Base-by-base conservation (phyloP, 2,329 filamentous ascomycete genomes). In the Alternaria triticina region DNA sequence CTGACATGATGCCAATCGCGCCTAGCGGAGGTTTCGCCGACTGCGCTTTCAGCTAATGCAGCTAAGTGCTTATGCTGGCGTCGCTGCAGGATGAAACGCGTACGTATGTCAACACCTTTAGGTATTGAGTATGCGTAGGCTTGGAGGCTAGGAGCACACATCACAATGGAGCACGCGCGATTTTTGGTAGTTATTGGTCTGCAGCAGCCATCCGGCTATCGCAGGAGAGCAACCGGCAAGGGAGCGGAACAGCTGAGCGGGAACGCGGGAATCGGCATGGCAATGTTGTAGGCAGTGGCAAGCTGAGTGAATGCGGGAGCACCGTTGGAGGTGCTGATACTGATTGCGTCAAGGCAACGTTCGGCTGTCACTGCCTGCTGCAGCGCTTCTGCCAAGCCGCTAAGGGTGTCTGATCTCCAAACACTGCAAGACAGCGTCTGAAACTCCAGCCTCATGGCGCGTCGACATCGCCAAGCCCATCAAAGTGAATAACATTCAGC, bases 11-110 rank as follows among this genome's bases (percentile, higher is more conserved):
- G 27, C 49, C 49, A 51, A 51, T 51, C 13, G 17, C 15, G 49
- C 49, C 28, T 6, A 36, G 20, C 49, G 49, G 49, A 52, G 49
- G 28, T 23, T 12, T 23, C 22, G 28, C 49, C 49, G 36, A 52
- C 28, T 22, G 28, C 49, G 30, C 49, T 13, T 36, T 17, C 13
- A 52, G 30, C 49, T 52, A 52, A 22, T 52, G 49, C 49, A 30
- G 20, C 49, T 52, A 52, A 52, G 33, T 52, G 49, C 49, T 52
- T 52, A 52, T 25, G 5, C n/a, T 52, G 13, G 49, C 36, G 49
- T 13, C 28, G 20, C 30, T 40, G 36, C 36, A 40, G 10, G n/a
- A 7, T 52, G 49, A 52, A 36, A 52, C 49, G 49, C 49, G 49
- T 52, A 52, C 49, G 49, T 52, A 33, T 25, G 20, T 36, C 30